Evolutionary conservation across 2,329 filamentous ascomycete species (phyloP).

Genomic region (Aotearoamyces nothofagi): DNA sequence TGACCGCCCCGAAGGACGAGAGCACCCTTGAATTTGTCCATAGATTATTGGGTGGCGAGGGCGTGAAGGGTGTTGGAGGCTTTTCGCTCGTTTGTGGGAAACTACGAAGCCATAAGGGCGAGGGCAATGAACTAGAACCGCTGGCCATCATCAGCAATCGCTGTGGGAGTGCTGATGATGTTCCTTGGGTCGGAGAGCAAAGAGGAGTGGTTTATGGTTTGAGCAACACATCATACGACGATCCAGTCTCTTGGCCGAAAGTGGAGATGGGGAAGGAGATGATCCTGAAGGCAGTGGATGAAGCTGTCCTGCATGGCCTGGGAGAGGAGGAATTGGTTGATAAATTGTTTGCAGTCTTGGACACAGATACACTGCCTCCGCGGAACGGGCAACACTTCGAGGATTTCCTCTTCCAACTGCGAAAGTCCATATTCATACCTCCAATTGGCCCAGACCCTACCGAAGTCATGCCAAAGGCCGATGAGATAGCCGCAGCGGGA

Average conservation of each 20-base stretch:
- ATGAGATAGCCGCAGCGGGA: constrained; percentile 25
- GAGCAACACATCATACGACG: constrained; percentile 44
- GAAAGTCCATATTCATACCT: constrained; percentile 46
- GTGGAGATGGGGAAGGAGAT: constrained; percentile 31
- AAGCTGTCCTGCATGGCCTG: constrained; percentile 22
- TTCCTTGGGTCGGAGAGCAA: constrained; percentile 40
- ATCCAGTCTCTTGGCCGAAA: constrained; percentile 44
- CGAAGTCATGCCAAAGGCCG: constrained; percentile 1
- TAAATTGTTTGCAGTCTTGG: constrained; percentile 36
- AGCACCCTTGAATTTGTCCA: constrained; percentile 33
- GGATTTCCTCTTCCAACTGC: constrained; percentile 35
- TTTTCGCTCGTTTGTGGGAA: constrained; percentile 54
- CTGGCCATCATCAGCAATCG: constrained; percentile 50
- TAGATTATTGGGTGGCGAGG: constrained; percentile 31
- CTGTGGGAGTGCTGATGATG: constrained; percentile 32
- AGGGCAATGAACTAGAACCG: constrained; percentile 23
- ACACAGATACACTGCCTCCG: constrained; percentile 38
- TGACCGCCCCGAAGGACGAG: constrained; percentile 32
- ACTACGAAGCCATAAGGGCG: constrained; percentile 23
- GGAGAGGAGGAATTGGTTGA: constrained; percentile 33
- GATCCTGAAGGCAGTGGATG: constrained; percentile 22
- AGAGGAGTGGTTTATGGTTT: constrained; percentile 39
- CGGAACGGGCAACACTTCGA: constrained; percentile 24
- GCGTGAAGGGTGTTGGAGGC: constrained; percentile 46
- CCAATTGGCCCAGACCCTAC: constrained; percentile 33